Conservation (phyloP, 371 early-diverging fungal genomes). For the Mortierella sp. region DNA sequence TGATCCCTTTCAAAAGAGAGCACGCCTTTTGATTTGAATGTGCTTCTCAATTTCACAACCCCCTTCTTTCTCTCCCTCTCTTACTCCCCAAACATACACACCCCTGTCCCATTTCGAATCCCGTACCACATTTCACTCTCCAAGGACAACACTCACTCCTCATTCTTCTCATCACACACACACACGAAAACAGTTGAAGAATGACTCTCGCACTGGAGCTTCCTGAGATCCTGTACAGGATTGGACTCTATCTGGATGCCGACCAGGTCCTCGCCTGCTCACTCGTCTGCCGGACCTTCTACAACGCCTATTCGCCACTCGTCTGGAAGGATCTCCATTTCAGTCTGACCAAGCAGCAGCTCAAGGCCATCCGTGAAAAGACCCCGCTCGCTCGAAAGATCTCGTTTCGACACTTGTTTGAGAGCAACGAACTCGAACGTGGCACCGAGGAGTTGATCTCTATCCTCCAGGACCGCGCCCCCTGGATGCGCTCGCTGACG, state of each 20-base stretch:
- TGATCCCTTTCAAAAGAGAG: background rate
- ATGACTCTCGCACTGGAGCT: slow-evolving; percentile 13
- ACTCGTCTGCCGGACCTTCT: slow-evolving; percentile 5
- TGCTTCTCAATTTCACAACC: background rate
- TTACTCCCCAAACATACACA: background rate
- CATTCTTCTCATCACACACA: background rate
- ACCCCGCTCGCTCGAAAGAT: slow-evolving; percentile 4
- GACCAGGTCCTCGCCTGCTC: slow-evolving; percentile 12
- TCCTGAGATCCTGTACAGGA: slow-evolving; percentile 16
- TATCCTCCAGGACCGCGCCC: background rate
- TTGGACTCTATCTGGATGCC: slow-evolving; percentile 13
- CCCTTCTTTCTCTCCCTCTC: background rate
- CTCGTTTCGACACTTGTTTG: background rate
- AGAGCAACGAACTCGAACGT: background rate
- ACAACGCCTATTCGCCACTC: slow-evolving; percentile 9
- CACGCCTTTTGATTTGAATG: no score
- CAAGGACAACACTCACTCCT: no score
- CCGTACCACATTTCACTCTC: background rate
- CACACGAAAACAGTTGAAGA: background rate
- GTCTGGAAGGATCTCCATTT: slow-evolving; percentile 29
- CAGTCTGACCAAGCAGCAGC: background rate
- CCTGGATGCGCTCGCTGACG: background rate
- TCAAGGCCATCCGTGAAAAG: background rate
- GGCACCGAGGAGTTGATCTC: background rate
- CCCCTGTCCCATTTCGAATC: background rate